These are phyloP conservation scores for Arthroderma sp. DNA, from an alignment of 2,329 filamentous ascomycete genomes.

Conservation along the genomic window DNA sequence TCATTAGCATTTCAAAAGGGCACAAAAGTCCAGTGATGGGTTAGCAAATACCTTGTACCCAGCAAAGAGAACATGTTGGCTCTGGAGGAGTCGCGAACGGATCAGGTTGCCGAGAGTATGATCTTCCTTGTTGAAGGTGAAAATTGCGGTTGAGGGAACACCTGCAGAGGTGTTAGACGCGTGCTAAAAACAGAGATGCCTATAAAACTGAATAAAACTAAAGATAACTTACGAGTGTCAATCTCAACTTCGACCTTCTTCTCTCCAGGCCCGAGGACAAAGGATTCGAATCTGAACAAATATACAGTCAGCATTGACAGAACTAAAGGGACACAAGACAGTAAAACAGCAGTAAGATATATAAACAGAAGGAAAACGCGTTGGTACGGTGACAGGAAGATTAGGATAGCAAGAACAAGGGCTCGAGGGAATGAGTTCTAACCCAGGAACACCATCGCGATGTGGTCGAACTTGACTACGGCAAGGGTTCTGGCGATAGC, in stretches of 20 bases:
- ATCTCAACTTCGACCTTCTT: slow-evolving; percentile 84
- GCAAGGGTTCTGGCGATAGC: slow-evolving; percentile 11
- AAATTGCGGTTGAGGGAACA: slow-evolving; percentile 88
- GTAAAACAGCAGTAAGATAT: not conserved
- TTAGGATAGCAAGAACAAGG: not conserved
- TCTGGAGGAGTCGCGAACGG: slow-evolving; percentile 69
- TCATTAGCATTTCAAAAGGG: not conserved
- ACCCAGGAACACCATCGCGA: slow-evolving; percentile 8
- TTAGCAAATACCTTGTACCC: slow-evolving; percentile 65
- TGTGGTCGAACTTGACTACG: slow-evolving; percentile 10
- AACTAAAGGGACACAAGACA: not conserved
- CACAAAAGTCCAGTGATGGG: not conserved
- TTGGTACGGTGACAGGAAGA: not conserved
- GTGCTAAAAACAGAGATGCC: not conserved
- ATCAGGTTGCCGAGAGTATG: slow-evolving; percentile 90
- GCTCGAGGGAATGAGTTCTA: slow-evolving; percentile 1
- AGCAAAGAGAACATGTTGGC: slow-evolving; percentile 73
- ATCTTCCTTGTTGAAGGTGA: slow-evolving; percentile 92
- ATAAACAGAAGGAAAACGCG: not conserved
- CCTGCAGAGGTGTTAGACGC: slow-evolving; percentile 36
- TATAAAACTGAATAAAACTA: not conserved
- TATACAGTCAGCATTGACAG: slow-evolving; percentile 1
- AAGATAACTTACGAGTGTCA: slow-evolving; percentile 62
- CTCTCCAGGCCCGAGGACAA: slow-evolving; percentile 74
- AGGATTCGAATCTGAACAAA: slow-evolving; percentile 68